These are phyloP conservation scores for Tetramitus jugosus DNA, from an alignment of 208 protist genomes.

Conservation along the genomic window DNA sequence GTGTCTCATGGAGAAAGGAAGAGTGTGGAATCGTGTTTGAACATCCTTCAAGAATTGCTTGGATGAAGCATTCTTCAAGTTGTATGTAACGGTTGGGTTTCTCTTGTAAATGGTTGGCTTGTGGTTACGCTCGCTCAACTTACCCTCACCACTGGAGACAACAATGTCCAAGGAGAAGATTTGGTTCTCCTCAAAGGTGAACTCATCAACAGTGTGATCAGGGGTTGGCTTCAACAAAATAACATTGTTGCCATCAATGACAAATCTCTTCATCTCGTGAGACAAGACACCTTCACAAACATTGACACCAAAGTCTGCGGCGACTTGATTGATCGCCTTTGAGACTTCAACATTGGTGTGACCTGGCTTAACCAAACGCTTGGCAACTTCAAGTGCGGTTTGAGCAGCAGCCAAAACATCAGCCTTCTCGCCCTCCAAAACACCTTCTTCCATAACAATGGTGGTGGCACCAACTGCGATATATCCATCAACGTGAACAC, in stretches of 20 bases:
- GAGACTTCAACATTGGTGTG: conserved; percentile 78
- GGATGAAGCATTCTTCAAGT: conserved; percentile 92
- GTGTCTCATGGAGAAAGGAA: conserved; percentile 86
- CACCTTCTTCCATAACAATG: conserved; percentile 72
- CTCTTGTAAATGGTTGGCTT: conserved; percentile 91
- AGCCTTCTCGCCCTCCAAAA: conserved; percentile 68
- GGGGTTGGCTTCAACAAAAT: conserved; percentile 73
- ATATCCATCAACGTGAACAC: conserved; percentile 96
- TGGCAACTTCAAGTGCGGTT: conserved; percentile 77
- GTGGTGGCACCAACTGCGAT: conserved; percentile 90
- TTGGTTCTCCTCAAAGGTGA: conserved; percentile 48
- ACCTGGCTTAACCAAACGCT: conserved; percentile 73
- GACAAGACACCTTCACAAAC: conserved; percentile 92
- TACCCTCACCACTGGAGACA: conserved; percentile 59
- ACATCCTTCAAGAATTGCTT: conserved; percentile 86
- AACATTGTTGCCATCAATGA: conserved; percentile 92
- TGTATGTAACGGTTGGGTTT: conserved; percentile 80
- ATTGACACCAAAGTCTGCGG: conserved; percentile 78
- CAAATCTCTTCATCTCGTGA: conserved; percentile 93
- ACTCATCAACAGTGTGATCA: conserved; percentile 84
- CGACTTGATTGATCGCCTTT: conserved; percentile 84
- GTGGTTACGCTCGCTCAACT: background rate
- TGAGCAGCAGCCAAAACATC: conserved; percentile 89
- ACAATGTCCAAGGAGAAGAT: conserved; percentile 41
- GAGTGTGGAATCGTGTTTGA: conserved; percentile 78